A percentile compares a stretch with the other conserved stretches of the same genome.
These are phyloP conservation scores for Neopestalotiopsis sp. DNA, from an alignment of 2,329 filamentous ascomycete species.

Conservation along the genomic window DNA sequence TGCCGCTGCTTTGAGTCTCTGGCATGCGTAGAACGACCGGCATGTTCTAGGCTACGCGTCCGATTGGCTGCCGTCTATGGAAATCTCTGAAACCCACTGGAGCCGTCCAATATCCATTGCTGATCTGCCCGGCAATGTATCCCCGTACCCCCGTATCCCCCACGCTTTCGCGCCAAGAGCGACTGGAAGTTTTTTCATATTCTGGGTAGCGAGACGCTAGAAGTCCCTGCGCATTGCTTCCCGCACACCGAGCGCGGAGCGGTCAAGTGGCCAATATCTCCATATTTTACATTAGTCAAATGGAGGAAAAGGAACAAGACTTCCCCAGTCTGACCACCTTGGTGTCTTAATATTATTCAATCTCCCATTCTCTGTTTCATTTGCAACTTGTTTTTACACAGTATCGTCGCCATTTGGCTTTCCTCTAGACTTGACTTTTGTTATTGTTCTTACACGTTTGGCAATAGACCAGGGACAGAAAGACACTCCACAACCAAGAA, in stretches of 20 bases:
- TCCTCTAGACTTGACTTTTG: neutral
- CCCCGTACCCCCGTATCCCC: neutral
- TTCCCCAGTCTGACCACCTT: neutral
- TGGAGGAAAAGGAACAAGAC: neutral
- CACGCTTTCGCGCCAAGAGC: neutral
- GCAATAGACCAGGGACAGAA: neutral
- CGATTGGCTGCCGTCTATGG: constrained; percentile 5
- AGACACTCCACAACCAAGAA: neutral
- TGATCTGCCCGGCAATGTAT: neutral
- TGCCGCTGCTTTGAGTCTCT: neutral
- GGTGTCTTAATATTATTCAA: neutral
- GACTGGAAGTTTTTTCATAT: neutral
- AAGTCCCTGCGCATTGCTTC: neutral
- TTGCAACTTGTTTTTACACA: neutral
- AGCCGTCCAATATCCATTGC: neutral
- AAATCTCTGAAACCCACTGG: constrained; percentile 19
- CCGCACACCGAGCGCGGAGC: neutral
- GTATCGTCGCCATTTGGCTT: neutral
- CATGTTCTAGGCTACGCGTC: neutral
- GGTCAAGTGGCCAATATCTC: constrained; percentile 1
- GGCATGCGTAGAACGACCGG: neutral
- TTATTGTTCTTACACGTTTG: neutral
- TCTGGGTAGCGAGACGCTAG: neutral
- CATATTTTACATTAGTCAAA: neutral
- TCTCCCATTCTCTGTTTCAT: neutral